Conservation (phyloP, 2,329 filamentous ascomycete species). For the Bipolaris sorokiniana region DNA sequence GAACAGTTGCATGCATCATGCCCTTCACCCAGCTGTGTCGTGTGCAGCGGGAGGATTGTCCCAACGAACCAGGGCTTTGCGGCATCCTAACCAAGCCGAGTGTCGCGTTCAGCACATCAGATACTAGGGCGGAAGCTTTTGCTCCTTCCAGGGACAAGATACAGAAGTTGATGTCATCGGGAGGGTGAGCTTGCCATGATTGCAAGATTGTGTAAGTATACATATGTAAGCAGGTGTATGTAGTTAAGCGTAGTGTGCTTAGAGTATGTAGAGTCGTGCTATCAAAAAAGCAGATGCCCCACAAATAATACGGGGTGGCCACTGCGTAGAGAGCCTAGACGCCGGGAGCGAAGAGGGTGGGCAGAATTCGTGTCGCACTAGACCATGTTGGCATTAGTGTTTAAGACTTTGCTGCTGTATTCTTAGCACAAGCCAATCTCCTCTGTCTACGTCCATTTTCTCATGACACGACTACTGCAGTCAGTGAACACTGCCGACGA, state of each 20-base stretch:
- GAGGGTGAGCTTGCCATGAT: neutral
- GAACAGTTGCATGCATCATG: constrained; percentile 3
- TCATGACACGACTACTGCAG: neutral
- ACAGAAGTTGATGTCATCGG: neutral
- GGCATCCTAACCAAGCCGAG: constrained; percentile 8
- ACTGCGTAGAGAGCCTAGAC: neutral
- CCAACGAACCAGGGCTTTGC: constrained; percentile 17
- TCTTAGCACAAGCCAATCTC: constrained; percentile 9
- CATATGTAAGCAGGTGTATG: too few relatives aligned
- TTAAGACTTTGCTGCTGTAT: constrained; percentile 1
- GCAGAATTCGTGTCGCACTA: constrained; percentile 8
- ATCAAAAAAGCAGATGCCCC: constrained; percentile 8
- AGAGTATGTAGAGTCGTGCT: neutral
- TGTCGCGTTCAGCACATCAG: neutral
- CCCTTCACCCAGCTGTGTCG: constrained; percentile 13
- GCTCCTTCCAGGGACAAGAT: neutral
- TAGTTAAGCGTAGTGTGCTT: too few relatives aligned
- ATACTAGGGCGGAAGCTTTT: neutral
- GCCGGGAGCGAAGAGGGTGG: constrained; percentile 18
- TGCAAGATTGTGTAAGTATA: neutral
- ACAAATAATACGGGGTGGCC: constrained; percentile 1
- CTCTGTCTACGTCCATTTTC: neutral
- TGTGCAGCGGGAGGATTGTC: constrained; percentile 23
- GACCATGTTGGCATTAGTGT: neutral
- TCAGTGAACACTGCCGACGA: neutral